A percentile compares a stretch with the other conserved stretches of the same genome.
Evolutionary conservation across 2,329 filamentous ascomycete species (phyloP).

Genomic region (Ramularia collo-cygni): DNA sequence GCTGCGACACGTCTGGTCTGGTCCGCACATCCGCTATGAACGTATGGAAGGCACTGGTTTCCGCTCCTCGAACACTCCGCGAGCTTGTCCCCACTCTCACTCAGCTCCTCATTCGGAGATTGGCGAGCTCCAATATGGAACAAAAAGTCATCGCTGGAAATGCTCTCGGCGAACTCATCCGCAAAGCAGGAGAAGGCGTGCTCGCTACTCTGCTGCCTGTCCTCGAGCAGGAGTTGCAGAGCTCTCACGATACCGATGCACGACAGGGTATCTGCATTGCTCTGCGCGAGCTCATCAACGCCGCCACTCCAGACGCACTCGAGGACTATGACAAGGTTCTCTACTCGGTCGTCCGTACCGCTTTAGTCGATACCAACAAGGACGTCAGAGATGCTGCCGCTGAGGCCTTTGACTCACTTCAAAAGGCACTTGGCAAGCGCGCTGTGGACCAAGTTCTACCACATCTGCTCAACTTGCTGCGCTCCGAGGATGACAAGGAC

Average conservation of each 20-base stretch:
- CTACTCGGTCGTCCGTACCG: constrained; percentile 87
- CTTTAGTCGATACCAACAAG: constrained; percentile 79
- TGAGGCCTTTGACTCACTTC: constrained; percentile 91
- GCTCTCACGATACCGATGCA: constrained; percentile 81
- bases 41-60: constrained; percentile 96
- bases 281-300: constrained; percentile 83
- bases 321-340: constrained; percentile 94
- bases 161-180: constrained; percentile 89
- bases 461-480: constrained; percentile 80
- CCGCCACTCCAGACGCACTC: constrained; percentile 78
- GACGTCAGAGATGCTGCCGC: constrained; percentile 93
- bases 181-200: constrained; percentile 92
- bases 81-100: constrained; percentile 92
- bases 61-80: constrained; percentile 84
- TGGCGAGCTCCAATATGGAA: constrained; percentile 95
- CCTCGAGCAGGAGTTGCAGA: constrained; percentile 82
- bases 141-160: constrained; percentile 99
- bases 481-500: constrained; percentile 77
- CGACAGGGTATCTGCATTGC: constrained; percentile 98
- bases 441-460: constrained; percentile 94
- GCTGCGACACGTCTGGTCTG: constrained; percentile 88
- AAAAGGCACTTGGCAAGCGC: constrained; percentile 87
- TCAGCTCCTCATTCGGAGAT: constrained; percentile 84
- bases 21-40: constrained; percentile 84
- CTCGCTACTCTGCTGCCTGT: constrained; percentile 81